These are phyloP conservation scores for Xylariales sp. DNA, from an alignment of 2,329 filamentous ascomycete genomes.

Conservation along the genomic window DNA sequence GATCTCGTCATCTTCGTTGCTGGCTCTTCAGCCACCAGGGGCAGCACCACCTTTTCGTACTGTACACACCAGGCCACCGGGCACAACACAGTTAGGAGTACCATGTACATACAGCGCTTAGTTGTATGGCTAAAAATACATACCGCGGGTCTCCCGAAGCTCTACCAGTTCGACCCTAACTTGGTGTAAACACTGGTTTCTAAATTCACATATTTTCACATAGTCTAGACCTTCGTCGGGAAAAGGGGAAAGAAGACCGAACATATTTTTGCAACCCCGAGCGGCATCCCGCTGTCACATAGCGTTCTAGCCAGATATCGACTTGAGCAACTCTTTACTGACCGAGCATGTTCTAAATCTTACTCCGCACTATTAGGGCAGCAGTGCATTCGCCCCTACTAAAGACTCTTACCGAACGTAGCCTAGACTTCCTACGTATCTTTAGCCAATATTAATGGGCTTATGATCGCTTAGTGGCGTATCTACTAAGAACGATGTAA, in stretches of 20 bases:
- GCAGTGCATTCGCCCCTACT: neutral
- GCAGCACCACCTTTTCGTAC: constrained; percentile 5
- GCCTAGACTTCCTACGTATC: constrained; percentile 68
- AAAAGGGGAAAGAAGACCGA: neutral
- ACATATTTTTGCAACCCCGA: neutral
- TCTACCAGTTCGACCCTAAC: neutral
- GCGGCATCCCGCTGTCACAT: constrained; percentile 14
- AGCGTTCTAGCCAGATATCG: neutral
- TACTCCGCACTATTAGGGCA: neutral
- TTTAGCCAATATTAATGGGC: constrained; percentile 65
- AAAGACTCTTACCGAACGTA: constrained; percentile 40
- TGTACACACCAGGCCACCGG: constrained; percentile 4
- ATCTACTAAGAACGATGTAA: constrained; percentile 50
- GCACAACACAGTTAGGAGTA: neutral
- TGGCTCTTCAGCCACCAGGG: constrained; percentile 22
- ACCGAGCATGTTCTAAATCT: neutral
- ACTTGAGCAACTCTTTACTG: neutral
- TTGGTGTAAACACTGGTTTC: neutral
- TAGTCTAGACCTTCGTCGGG: neutral
- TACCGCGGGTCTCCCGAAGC: neutral
- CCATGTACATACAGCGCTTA: neutral
- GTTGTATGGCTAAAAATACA: constrained; percentile 4
- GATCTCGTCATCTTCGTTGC: constrained; percentile 34
- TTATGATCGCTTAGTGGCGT: constrained; percentile 63
- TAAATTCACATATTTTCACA: neutral